Evolutionary conservation across 164 flowering plant species (phyloP).

Genomic region (Warburgia ugandensis): DNA sequence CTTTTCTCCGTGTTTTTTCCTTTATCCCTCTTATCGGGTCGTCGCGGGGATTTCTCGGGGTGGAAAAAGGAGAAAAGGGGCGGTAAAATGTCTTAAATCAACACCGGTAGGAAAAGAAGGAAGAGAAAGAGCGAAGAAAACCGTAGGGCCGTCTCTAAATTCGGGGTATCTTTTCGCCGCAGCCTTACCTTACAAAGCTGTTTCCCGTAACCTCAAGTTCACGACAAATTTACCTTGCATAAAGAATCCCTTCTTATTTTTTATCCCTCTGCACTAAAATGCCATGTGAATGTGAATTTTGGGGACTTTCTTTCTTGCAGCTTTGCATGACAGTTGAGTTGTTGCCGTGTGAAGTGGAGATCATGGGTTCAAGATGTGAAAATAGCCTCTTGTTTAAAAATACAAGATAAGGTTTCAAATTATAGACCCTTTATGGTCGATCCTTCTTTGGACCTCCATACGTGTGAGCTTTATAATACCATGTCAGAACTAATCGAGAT

Average conservation of each 20-base stretch:
- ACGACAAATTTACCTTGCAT: slow-evolving; percentile 97
- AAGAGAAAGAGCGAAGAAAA: background rate
- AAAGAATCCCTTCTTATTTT: slow-evolving; percentile 95
- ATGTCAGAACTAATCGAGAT: no score
- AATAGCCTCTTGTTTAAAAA: no score
- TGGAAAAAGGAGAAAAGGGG: no score
- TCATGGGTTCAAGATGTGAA: no score
- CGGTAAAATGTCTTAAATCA: background rate
- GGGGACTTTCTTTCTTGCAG: slow-evolving; percentile 94
- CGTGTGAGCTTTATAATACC: no score
- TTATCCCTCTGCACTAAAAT: slow-evolving; percentile 89
- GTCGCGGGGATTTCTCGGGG: background rate
- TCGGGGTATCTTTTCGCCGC: background rate
- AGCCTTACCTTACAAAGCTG: no score
- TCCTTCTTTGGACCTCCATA: no score
- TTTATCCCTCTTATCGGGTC: background rate
- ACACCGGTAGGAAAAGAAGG: background rate
- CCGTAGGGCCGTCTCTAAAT: background rate
- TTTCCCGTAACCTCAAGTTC: no score
- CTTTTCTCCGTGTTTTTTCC: background rate
- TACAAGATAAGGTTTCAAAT: no score
- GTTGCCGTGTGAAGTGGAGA: no score
- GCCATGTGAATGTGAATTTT: slow-evolving; percentile 64
- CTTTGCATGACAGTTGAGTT: no score
- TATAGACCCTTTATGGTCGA: no score